These are phyloP conservation scores for Colletotrichum salicis DNA, from an alignment of 2,329 filamentous ascomycete genomes.

Conservation along the genomic window DNA sequence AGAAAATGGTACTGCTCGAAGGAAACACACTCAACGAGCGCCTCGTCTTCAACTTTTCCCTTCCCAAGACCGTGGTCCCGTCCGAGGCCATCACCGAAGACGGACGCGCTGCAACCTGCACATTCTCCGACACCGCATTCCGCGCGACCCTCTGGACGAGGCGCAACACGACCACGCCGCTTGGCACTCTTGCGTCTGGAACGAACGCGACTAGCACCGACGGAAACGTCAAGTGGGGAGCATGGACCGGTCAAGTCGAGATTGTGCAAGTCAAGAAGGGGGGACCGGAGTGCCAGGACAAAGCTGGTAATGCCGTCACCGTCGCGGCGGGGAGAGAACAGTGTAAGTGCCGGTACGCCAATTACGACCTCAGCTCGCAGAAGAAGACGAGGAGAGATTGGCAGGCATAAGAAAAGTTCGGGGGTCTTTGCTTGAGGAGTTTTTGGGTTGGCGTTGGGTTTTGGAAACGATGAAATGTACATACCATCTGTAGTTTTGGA, in stretches of 20 bases:
- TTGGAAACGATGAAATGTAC: neutral
- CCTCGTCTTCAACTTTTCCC: slow-evolving; percentile 65
- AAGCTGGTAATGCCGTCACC: slow-evolving; percentile 48
- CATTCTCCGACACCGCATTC: slow-evolving; percentile 66
- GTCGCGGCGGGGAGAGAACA: slow-evolving; percentile 48
- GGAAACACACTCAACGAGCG: slow-evolving; percentile 60
- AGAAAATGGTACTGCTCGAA: slow-evolving; percentile 60
- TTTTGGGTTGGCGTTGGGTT: neutral
- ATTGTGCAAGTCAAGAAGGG: slow-evolving; percentile 62
- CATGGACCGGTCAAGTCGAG: slow-evolving; percentile 69
- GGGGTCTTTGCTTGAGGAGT: neutral
- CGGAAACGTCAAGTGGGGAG: slow-evolving; percentile 43
- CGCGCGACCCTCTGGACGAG: slow-evolving; percentile 70
- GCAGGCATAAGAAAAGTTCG: neutral
- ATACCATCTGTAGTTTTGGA: neutral
- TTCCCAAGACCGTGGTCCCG: slow-evolving; percentile 64
- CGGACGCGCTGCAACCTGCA: slow-evolving; percentile 63
- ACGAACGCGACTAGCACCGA: slow-evolving; percentile 32
- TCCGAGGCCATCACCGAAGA: slow-evolving; percentile 52
- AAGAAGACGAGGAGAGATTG: neutral
- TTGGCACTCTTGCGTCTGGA: slow-evolving; percentile 29
- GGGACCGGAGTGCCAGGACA: slow-evolving; percentile 64
- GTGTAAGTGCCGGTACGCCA: slow-evolving; percentile 54
- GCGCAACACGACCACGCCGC: slow-evolving; percentile 38
- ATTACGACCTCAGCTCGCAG: slow-evolving; percentile 39